Conservation (phyloP, 805 yeast genomes). For the Saccharomyces paradoxus region DNA sequence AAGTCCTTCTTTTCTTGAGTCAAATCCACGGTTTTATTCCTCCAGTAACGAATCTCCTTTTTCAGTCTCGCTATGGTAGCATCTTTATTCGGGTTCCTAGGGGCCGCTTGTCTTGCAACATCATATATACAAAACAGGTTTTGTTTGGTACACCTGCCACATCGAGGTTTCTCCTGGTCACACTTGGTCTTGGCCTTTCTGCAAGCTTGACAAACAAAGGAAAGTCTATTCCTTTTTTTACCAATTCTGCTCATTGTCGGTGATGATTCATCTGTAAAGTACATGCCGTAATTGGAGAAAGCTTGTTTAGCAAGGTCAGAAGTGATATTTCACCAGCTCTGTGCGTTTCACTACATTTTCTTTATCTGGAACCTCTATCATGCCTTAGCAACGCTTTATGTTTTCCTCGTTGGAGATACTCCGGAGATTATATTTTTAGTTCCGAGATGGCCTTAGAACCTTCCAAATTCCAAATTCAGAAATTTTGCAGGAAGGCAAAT, state of each 20-base stretch:
- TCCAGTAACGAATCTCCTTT: constrained; percentile 29
- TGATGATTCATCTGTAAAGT: not conserved
- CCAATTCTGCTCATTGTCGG: not conserved
- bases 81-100: constrained; percentile 27
- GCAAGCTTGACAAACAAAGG: constrained; percentile 30
- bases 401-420: not conserved
- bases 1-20: constrained; percentile 3
- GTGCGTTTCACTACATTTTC: not conserved
- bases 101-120: constrained; percentile 24
- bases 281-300: not conserved
- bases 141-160: constrained; percentile 25
- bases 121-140: constrained; percentile 27
- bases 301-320: not conserved
- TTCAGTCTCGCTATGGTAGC: constrained; percentile 26
- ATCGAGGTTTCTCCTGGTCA: constrained; percentile 27
- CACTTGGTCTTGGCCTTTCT: constrained; percentile 29
- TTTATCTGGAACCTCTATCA: not conserved
- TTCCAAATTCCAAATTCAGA: not conserved
- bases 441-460: not conserved
- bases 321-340: not conserved
- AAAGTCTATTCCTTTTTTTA: constrained; percentile 25
- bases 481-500: not conserved
- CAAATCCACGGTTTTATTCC: constrained; percentile 17
- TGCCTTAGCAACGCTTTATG: constrained; percentile 1
- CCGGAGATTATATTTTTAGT: not conserved